Evolutionary conservation across 139 green algal species (phyloP), one percentile per base, ranked within the genome.

Genomic region (Zygnema cylindricum): DNA sequence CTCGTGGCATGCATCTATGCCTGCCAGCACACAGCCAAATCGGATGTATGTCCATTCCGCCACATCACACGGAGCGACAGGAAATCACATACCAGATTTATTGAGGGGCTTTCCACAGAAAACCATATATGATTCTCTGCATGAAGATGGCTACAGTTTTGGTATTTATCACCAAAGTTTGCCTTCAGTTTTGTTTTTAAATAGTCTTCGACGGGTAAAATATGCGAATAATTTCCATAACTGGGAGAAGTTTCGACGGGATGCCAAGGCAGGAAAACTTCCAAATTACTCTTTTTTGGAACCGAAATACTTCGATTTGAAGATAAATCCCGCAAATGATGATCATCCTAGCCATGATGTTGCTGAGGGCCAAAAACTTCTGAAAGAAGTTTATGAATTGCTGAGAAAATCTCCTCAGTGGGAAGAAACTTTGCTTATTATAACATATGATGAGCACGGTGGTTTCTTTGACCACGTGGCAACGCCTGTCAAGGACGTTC

Each of bases 371-470:
- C 86, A 90, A 77, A 42, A 55, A 22, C 36, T 90, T 35, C 30
- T 90, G 23, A 91, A 91, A 25, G 82, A 90, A 22, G 86, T 90
- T 38, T 90, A 90, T 76, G 86, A 91, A 38, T 36, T 42, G 86
- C 43, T 90, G 32, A 77, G 86, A 54, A 41, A 32, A 22, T 55
- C 36, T 23, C 78, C 78, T 42, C 78, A 87, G 77, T 90, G 86
- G 86, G 23, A 90, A 32, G 84, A 90, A 41, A 42, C 81, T 42
- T 55, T 90, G 79, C 86, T 90, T 16, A 81, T 90, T 63, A 43
- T 90, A 16, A 90, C 86, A 40, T 90, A 90, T 81, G 86, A 90
- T 49, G 86, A 90, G 43, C 86, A 90, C 35, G 86, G 86, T 77
- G 86, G 86, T 22, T 90, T 90, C 35, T 90, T 69, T 77, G 86